A percentile compares a stretch with the other conserved stretches of the same genome.
phyloP scores from a whole-genome alignment of 768 basidiomycete species.

The Dentipellis sp. region DNA sequence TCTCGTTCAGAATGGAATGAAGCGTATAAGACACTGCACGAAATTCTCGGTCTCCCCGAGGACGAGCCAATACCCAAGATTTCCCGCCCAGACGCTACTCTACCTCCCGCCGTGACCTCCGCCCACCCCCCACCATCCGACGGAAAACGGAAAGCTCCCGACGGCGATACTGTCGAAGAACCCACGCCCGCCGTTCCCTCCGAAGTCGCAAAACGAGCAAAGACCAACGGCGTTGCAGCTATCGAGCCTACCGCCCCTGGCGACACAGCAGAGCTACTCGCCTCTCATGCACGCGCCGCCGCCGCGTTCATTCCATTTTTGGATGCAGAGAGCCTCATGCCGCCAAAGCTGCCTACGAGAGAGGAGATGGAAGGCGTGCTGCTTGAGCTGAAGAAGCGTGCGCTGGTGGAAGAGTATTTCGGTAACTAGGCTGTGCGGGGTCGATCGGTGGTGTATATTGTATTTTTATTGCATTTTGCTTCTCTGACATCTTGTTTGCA shows the following conservation, averaged over 20 bases:
- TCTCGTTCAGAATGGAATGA: conserved; percentile 1
- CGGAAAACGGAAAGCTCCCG: conserved; percentile 48
- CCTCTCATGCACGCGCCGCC: conserved; percentile 41
- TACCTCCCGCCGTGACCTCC: conserved; percentile 15
- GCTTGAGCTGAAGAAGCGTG: conserved; percentile 70
- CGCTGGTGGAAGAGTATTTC: conserved; percentile 72
- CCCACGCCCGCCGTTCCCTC: conserved; percentile 21
- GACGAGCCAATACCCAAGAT: conserved; percentile 46
- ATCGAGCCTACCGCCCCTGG: conserved; percentile 3
- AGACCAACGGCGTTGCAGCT: conserved; percentile 13
- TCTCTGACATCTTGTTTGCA: neutral
- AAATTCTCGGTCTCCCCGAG: conserved; percentile 11
- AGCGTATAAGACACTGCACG: conserved; percentile 3
- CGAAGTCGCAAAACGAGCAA: conserved; percentile 23
- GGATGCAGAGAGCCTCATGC: conserved; percentile 58
- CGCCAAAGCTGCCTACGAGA: conserved; percentile 66
- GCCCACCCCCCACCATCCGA: conserved; percentile 17
- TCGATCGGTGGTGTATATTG: neutral
- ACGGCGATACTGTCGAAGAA: conserved; percentile 32
- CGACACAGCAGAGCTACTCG: conserved; percentile 18
- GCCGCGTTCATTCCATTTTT: conserved; percentile 70
- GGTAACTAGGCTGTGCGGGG: conserved; percentile 25
- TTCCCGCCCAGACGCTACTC: conserved; percentile 27
- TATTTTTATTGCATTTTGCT: neutral
- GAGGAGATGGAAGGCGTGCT: conserved; percentile 75